These are phyloP conservation scores for Scleroderma bovista DNA, from an alignment of 768 basidiomycete species.

Conservation along the genomic window DNA sequence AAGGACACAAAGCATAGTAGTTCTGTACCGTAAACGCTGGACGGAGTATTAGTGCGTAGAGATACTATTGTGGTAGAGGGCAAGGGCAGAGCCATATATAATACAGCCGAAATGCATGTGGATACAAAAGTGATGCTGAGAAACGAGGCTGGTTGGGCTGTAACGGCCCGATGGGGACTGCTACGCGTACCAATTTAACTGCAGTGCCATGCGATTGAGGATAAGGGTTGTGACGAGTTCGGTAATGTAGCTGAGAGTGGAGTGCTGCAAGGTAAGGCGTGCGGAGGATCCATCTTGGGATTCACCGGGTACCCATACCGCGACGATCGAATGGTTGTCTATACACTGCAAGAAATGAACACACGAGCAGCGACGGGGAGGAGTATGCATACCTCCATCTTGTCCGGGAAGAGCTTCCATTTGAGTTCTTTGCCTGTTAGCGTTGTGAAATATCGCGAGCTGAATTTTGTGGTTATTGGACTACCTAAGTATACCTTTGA, in stretches of 20 bases:
- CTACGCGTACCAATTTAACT: slow-evolving; percentile 45
- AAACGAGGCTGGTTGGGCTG: not conserved
- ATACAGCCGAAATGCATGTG: not conserved
- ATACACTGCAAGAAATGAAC: slow-evolving; percentile 42
- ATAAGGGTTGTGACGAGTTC: slow-evolving; percentile 74
- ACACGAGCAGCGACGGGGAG: not conserved
- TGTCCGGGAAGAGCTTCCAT: slow-evolving; percentile 59
- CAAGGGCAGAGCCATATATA: not conserved
- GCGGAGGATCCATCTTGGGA: slow-evolving; percentile 56
- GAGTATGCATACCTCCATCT: slow-evolving; percentile 59
- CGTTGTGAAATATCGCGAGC: slow-evolving; percentile 71
- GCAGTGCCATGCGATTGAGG: slow-evolving; percentile 65
- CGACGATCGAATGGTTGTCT: slow-evolving; percentile 56
- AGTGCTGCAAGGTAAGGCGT: slow-evolving; percentile 50
- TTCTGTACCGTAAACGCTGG: not conserved
- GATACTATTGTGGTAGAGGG: not conserved
- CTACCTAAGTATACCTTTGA: not conserved
- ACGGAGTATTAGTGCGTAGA: not conserved
- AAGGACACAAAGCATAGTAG: not conserved
- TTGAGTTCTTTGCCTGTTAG: slow-evolving; percentile 68
- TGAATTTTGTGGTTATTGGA: slow-evolving; percentile 18
- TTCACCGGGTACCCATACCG: slow-evolving; percentile 61
- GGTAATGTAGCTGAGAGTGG: slow-evolving; percentile 59
- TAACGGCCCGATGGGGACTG: slow-evolving; percentile 4
- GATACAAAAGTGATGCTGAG: slow-evolving; percentile 2